Evolutionary conservation across 768 basidiomycete species (phyloP).

Genomic region (Aureoboletus auriporus): DNA sequence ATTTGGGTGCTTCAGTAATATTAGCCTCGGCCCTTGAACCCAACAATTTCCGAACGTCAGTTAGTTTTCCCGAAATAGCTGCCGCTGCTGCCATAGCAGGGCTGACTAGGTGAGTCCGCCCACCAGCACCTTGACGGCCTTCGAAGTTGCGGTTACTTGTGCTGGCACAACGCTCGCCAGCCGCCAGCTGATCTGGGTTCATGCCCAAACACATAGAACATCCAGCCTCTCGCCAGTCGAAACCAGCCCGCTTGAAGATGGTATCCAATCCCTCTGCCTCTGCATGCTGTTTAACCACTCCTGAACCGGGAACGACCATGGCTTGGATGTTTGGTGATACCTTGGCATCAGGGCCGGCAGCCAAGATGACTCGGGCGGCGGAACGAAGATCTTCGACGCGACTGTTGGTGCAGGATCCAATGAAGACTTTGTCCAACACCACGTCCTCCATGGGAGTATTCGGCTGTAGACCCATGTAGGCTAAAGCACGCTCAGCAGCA

Average conservation of each 20-base stretch:
- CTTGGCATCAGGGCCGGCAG: constrained; percentile 68
- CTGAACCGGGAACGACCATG: constrained; percentile 92
- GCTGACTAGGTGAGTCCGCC: constrained; percentile 83
- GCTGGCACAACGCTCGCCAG: constrained; percentile 83
- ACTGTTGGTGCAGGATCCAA: constrained; percentile 93
- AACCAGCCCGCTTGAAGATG: constrained; percentile 86
- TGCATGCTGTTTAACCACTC: constrained; percentile 85
- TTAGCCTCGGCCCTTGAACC: constrained; percentile 42
- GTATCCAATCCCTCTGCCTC: constrained; percentile 85
- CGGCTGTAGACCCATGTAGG: constrained; percentile 83
- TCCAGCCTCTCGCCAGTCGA: constrained; percentile 93
- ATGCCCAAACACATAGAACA: constrained; percentile 97
- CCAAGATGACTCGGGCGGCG: constrained; percentile 72
- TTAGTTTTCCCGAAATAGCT: constrained; percentile 79
- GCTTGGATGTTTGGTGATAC: constrained; percentile 74
- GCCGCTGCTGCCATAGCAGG: constrained; percentile 94
- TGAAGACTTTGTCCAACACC: constrained; percentile 84
- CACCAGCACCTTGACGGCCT: constrained; percentile 83
- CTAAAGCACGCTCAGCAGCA: constrained; percentile 69
- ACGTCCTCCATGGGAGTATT: constrained; percentile 80
- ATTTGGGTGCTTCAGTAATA: constrained; percentile 42
- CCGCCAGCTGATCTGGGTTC: constrained; percentile 88
- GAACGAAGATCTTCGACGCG: constrained; percentile 91
- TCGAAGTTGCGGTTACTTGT: constrained; percentile 95
- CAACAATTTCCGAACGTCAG: constrained; percentile 78